phyloP scores from a whole-genome alignment of 768 basidiomycete genomes.

The Leucosporidium scottii region DNA sequence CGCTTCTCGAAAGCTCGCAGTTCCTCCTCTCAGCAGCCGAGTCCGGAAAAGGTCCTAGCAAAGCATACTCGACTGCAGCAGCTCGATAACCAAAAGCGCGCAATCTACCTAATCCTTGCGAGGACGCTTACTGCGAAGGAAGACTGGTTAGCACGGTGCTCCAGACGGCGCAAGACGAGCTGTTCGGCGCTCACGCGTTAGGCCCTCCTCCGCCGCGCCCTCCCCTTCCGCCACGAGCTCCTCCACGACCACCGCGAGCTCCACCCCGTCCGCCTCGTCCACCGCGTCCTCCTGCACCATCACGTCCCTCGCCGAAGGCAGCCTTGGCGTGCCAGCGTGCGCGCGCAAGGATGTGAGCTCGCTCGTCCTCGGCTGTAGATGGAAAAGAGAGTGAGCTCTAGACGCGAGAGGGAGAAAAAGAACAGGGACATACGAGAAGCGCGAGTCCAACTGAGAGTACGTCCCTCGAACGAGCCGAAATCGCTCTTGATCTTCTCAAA shows the following conservation, averaged over 20 bases:
- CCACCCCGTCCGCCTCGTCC: conserved; percentile 25
- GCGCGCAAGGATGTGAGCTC: conserved; percentile 32
- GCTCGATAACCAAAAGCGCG: too few relatives aligned
- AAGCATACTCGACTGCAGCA: too few relatives aligned
- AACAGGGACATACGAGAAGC: conserved; percentile 40
- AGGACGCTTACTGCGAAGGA: neutral
- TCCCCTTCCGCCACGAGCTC: conserved; percentile 2
- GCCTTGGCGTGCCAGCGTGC: conserved; percentile 35
- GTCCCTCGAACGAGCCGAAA: conserved; percentile 40
- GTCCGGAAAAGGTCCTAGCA: too few relatives aligned
- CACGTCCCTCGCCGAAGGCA: conserved; percentile 14
- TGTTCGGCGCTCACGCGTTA: too few relatives aligned
- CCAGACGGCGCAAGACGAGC: too few relatives aligned
- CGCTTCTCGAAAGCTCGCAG: too few relatives aligned
- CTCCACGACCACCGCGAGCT: conserved; percentile 17
- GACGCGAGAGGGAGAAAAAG: neutral
- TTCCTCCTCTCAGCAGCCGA: too few relatives aligned
- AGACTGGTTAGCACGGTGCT: too few relatives aligned
- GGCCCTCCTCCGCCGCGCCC: neutral
- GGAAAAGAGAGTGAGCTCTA: neutral
- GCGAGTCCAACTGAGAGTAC: conserved; percentile 53
- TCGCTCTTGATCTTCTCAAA: conserved; percentile 47
- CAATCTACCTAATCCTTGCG: neutral
- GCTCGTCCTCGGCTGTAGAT: conserved; percentile 34
- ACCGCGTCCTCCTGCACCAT: conserved; percentile 6